Conservation (phyloP, 2,329 filamentous ascomycete species). For the Ampelomyces quisqualis region DNA sequence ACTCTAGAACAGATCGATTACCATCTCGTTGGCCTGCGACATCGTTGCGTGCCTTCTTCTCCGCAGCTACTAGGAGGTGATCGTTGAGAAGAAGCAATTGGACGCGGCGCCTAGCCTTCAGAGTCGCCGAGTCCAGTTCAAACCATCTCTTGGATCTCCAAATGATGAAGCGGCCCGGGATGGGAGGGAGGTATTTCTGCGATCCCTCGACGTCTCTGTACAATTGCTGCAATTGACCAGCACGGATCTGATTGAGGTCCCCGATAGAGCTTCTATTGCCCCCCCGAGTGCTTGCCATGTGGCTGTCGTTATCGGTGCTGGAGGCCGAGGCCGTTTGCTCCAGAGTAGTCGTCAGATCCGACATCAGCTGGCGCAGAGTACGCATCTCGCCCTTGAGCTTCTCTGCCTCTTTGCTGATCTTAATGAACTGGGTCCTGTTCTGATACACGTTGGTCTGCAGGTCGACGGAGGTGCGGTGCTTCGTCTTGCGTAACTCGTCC, state of each 20-base stretch:
- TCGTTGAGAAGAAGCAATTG: slow-evolving; percentile 93
- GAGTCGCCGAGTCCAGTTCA: slow-evolving; percentile 94
- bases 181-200: slow-evolving; percentile 91
- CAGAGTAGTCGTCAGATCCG: slow-evolving; percentile 68
- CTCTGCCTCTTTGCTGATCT: slow-evolving; percentile 98
- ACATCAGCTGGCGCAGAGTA: slow-evolving; percentile 84
- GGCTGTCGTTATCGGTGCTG: slow-evolving; percentile 40
- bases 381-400: slow-evolving; percentile 97
- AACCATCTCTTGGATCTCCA: slow-evolving; percentile 93
- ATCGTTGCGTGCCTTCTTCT: slow-evolving; percentile 87
- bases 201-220: slow-evolving; percentile 98
- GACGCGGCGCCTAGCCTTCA: slow-evolving; percentile 86
- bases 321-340: slow-evolving; percentile 50
- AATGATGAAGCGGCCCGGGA: slow-evolving; percentile 88
- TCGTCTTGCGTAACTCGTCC: slow-evolving; percentile 71
- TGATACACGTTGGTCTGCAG: slow-evolving; percentile 95
- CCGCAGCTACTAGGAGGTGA: slow-evolving; percentile 86
- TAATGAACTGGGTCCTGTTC: slow-evolving; percentile 97
- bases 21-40: slow-evolving; percentile 52
- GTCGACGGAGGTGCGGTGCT: slow-evolving; percentile 75
- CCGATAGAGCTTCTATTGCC: slow-evolving; percentile 85
- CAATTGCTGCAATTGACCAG: slow-evolving; percentile 69
- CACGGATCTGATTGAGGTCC: slow-evolving; percentile 69
- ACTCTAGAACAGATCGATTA: slow-evolving; percentile 55
- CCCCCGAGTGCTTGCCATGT: slow-evolving; percentile 49